Evolutionary conservation across 192 early-diverging fungal species (phyloP), one percentile per base, ranked within the genome.

Genomic region (Linnemannia exigua): DNA sequence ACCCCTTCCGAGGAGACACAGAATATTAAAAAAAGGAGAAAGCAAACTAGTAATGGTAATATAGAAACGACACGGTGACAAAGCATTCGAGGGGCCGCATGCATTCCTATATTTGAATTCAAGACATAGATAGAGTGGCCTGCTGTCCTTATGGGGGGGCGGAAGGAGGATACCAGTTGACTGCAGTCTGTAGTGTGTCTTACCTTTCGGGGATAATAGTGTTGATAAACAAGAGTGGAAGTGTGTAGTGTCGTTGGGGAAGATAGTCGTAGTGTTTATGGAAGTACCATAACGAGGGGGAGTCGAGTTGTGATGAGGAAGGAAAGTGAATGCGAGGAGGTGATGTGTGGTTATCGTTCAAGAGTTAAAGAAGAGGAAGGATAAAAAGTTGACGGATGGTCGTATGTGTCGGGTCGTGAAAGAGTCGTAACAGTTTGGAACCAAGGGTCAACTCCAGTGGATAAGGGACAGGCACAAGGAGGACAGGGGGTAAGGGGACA

Each of bases 381-480:
- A 8, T 61, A 52, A 31, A 66, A 20, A 50, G 46, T 61, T 66
- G 63, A 36, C 47, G n/a, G 58, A 14, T n/a, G 58, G 58, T 73
- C 72, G 78, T 36, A 58, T 58, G 44, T 63, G 78, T 63, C 3
- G 71, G 61, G 70, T 73, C 37, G 54, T 73, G 19, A 79, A 67
- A 50, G 58, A 66, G 31, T 75, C 47, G 47, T 68, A 54, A 58
- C 25, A 70, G 44, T 78, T 72, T 72, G 77, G 58, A 79, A 61
- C 77, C 58, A 41, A 72, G 72, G 76, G 50, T 79, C 77, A 67
- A 79, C 77, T 79, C 70, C 77, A 63, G 52, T n/a, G 76, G 66
- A 68, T 35, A 67, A 14, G 48, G 66, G 12, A 33, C 67, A 77
- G 50, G 50, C 67, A 70, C 25, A 47, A 48, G 70, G 76, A 68